These are phyloP conservation scores for Cordyceps militaris DNA, from an alignment of 2,329 filamentous ascomycete genomes.

Conservation along the genomic window DNA sequence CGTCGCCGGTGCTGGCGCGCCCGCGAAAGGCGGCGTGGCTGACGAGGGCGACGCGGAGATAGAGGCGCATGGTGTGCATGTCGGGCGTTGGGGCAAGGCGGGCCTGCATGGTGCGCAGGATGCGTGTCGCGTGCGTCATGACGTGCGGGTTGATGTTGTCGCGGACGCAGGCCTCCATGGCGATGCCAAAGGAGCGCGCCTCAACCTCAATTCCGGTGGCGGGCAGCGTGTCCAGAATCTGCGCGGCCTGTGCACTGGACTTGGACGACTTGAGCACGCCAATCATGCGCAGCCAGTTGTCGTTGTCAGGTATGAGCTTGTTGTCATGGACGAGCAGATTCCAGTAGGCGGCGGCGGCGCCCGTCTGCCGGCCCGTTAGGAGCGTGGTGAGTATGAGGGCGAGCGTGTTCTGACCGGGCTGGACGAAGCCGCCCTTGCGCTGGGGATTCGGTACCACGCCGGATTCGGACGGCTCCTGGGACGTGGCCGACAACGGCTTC, in stretches of 20 bases:
- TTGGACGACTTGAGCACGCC: conserved; percentile 58
- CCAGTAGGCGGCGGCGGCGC: conserved; percentile 72
- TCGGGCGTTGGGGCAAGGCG: conserved; percentile 37
- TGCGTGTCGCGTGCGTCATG: conserved; percentile 54
- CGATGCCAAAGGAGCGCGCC: conserved; percentile 58
- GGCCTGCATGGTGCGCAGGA: conserved; percentile 57
- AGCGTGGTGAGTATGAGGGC: conserved; percentile 63
- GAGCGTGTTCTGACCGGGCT: conserved; percentile 52
- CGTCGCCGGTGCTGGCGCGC: conserved; percentile 24
- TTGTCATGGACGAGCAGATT: conserved; percentile 55
- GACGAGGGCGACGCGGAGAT: conserved; percentile 48
- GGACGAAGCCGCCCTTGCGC: conserved; percentile 22
- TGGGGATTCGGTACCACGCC: neutral
- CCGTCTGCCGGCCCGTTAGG: conserved; percentile 50
- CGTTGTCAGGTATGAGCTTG: conserved; percentile 61
- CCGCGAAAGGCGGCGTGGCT: conserved; percentile 35
- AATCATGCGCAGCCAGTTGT: conserved; percentile 64
- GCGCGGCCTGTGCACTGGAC: conserved; percentile 54
- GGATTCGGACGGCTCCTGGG: neutral
- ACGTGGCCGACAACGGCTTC: neutral
- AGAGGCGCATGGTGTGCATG: conserved; percentile 42
- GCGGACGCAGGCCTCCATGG: conserved; percentile 64
- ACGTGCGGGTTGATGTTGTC: conserved; percentile 71
- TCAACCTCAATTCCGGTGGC: conserved; percentile 28
- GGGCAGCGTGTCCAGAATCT: conserved; percentile 52